Percentiles rank a stretch among this genome's conserved stretches.
Evolutionary conservation across 2,329 filamentous ascomycete species (phyloP).

Genomic region (Colletotrichum zoysiae): DNA sequence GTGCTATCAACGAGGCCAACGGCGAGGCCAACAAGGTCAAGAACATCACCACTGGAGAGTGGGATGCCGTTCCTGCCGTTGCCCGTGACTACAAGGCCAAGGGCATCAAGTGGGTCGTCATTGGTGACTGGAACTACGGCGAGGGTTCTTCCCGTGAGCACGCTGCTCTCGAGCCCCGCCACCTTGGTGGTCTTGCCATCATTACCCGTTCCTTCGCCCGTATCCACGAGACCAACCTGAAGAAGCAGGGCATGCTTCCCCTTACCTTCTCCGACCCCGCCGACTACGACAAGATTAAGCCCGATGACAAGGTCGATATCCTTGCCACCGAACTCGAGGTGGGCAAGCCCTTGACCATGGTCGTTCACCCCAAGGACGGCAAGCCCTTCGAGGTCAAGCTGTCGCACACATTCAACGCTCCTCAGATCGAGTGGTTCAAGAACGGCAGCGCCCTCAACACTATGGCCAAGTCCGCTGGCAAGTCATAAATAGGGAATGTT

Average conservation of each 20-base stretch:
- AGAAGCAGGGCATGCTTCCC: slow-evolving; percentile 99
- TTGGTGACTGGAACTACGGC: slow-evolving; percentile 99
- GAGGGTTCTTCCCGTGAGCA: slow-evolving; percentile 98
- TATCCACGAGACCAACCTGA: slow-evolving; percentile 99
- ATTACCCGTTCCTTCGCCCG: slow-evolving; percentile 96
- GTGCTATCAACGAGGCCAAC: slow-evolving; percentile 95
- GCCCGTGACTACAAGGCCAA: slow-evolving; percentile 99
- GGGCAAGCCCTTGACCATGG: slow-evolving; percentile 92
- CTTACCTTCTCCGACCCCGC: slow-evolving; percentile 94
- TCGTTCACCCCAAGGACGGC: slow-evolving; percentile 91
- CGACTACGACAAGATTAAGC: slow-evolving; percentile 97
- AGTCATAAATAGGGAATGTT: slow-evolving; percentile 48
- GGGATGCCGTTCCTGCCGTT: slow-evolving; percentile 89
- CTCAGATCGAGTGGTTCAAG: slow-evolving; percentile 99
- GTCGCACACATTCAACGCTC: slow-evolving; percentile 96
- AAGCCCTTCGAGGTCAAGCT: slow-evolving; percentile 82
- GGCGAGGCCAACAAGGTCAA: slow-evolving; percentile 97
- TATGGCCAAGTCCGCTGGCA: slow-evolving; percentile 80
- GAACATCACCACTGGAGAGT: slow-evolving; percentile 88
- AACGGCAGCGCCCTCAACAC: slow-evolving; percentile 98
- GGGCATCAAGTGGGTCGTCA: slow-evolving; percentile 95
- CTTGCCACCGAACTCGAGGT: slow-evolving; percentile 89
- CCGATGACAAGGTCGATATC: slow-evolving; percentile 91
- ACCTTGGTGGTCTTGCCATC: slow-evolving; percentile 96
- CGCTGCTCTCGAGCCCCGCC: slow-evolving; percentile 95